These are phyloP conservation scores for Colletotrichum spaethianum DNA, from an alignment of 2,329 filamentous ascomycete species.

Conservation along the genomic window DNA sequence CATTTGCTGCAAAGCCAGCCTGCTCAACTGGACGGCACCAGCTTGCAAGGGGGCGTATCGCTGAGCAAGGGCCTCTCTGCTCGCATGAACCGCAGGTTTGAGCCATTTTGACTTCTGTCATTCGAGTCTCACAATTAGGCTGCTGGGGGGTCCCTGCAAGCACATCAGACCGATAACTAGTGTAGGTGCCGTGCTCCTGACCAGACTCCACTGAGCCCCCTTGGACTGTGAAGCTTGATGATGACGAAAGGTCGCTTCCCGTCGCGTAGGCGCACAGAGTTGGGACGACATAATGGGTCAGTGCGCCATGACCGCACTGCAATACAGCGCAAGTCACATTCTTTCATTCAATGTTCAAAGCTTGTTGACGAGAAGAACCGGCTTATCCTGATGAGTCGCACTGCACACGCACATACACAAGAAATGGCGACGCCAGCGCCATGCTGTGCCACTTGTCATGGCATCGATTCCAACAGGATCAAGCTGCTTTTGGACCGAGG, in stretches of 20 bases:
- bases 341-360: not conserved
- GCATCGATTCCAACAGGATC: not conserved
- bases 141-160: constrained; percentile 7
- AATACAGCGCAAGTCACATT: not conserved
- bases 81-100: constrained; percentile 31
- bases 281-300: constrained; percentile 21
- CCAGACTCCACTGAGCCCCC: constrained; percentile 7
- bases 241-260: constrained; percentile 31
- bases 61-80: constrained; percentile 22
- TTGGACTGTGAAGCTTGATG: constrained; percentile 10
- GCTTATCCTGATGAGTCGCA: not conserved
- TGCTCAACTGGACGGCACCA: not conserved
- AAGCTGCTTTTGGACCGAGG: constrained; percentile 18
- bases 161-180: constrained; percentile 30
- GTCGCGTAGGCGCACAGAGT: constrained; percentile 31
- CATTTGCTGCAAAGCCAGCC: constrained; percentile 7
- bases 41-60: not conserved
- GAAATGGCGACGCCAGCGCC: not conserved
- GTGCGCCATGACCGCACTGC: not conserved
- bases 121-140: constrained; percentile 34
- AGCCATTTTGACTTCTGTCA: constrained; percentile 24
- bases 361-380: not conserved
- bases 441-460: not conserved
- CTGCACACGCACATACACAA: not conserved
- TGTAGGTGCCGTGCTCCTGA: constrained; percentile 2